A percentile compares a stretch with the other conserved stretches of the same genome.
Evolutionary conservation across 176 grass and related monocot species (phyloP).

Genomic region (Zoysia pacifica): DNA sequence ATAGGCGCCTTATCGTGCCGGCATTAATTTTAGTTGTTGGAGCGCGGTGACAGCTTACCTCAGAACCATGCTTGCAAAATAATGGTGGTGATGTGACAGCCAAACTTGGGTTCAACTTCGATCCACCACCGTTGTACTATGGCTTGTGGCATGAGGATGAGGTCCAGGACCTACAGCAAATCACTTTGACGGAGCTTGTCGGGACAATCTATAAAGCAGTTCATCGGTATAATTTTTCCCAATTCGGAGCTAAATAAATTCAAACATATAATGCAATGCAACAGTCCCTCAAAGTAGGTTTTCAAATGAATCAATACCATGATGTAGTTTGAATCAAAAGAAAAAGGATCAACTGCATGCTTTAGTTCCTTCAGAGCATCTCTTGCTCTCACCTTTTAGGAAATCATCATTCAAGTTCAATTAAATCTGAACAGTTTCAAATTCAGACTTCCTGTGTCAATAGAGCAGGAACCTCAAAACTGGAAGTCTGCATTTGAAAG

Average conservation of each 20-base stretch:
- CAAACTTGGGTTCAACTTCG: neutral
- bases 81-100: slow-evolving; percentile 7
- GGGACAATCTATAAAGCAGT: neutral
- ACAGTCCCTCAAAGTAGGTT: neutral
- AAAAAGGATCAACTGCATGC: neutral
- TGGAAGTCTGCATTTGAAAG: slow-evolving; percentile 17
- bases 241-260: neutral
- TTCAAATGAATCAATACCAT: neutral
- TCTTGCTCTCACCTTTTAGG: neutral
- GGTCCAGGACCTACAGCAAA: neutral
- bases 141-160: neutral
- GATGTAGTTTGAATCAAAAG: neutral
- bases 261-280: neutral
- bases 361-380: neutral
- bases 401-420: neutral
- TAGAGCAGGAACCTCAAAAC: slow-evolving; percentile 12
- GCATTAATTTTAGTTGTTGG: slow-evolving; percentile 31
- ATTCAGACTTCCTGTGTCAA: neutral
- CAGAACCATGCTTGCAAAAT: slow-evolving; percentile 1
- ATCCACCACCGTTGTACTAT: neutral
- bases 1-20: slow-evolving; percentile 22
- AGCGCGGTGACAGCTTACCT: neutral
- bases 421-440: neutral
- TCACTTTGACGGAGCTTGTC: neutral
- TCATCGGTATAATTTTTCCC: neutral